These are phyloP conservation scores for Myxozyma udenii DNA, from an alignment of 805 yeast genomes.

Conservation along the genomic window DNA sequence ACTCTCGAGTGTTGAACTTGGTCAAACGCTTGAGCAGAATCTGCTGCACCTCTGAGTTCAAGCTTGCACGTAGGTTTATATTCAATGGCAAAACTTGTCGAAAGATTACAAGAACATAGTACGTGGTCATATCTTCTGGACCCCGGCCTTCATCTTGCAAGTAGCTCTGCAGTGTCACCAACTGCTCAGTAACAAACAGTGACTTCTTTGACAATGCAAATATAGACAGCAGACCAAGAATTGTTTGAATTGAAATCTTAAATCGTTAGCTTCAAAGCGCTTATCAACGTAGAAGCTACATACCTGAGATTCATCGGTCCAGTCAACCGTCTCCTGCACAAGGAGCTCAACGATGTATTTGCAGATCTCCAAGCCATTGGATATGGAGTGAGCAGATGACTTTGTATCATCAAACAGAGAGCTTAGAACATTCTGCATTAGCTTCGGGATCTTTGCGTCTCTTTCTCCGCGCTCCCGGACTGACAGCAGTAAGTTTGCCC, in stretches of 20 bases:
- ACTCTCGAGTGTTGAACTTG: constrained; percentile 56
- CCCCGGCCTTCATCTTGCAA: constrained; percentile 47
- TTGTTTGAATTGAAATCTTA: constrained; percentile 36
- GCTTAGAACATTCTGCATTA: constrained; percentile 10
- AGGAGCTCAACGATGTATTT: constrained; percentile 39
- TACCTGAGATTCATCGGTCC: constrained; percentile 30
- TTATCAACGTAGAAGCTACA: background rate
- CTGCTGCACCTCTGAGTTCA: constrained; percentile 48
- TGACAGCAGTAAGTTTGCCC: constrained; percentile 8
- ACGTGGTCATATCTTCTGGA: constrained; percentile 44
- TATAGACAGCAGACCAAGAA: constrained; percentile 53
- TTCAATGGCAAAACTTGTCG: constrained; percentile 48
- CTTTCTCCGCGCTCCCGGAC: constrained; percentile 16
- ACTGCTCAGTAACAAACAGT: constrained; percentile 63
- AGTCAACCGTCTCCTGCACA: constrained; percentile 42
- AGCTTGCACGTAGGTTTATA: constrained; percentile 49
- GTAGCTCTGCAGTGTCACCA: constrained; percentile 62
- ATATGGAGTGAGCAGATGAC: background rate
- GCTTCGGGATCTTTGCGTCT: constrained; percentile 9
- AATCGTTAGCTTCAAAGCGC: background rate
- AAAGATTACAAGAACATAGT: constrained; percentile 54
- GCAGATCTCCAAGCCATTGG: background rate
- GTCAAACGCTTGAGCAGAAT: constrained; percentile 57
- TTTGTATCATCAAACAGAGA: background rate
- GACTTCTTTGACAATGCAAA: constrained; percentile 53